Percentiles rank a stretch among this genome's conserved stretches.
Conservation (phyloP, 768 basidiomycete species). For the Ramaria rubella region DNA sequence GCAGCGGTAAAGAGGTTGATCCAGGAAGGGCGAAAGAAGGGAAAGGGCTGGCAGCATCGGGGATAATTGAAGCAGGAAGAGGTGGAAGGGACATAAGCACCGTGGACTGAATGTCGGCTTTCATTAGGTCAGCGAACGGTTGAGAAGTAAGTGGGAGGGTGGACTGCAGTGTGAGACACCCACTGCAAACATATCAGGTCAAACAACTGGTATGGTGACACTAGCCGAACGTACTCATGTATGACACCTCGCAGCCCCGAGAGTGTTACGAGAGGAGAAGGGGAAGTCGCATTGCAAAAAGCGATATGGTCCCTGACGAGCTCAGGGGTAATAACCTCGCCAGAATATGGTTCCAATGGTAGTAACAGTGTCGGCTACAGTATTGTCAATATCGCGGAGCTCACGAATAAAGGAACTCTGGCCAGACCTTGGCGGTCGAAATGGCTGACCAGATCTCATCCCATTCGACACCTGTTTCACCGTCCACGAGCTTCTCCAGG, state of each 20-base stretch:
- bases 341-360: constrained; percentile 53
- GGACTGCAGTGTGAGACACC: constrained; percentile 38
- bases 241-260: constrained; percentile 82
- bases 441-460: constrained; percentile 59
- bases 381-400: not conserved
- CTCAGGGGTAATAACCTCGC: constrained; percentile 58
- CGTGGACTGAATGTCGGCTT: constrained; percentile 29
- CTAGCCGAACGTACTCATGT: constrained; percentile 21
- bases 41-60: constrained; percentile 34
- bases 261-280: constrained; percentile 60
- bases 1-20: constrained; percentile 32
- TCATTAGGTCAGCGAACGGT: constrained; percentile 34
- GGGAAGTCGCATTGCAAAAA: constrained; percentile 49
- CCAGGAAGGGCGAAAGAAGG: constrained; percentile 43
- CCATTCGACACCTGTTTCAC: constrained; percentile 56
- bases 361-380: constrained; percentile 72
- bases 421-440: constrained; percentile 58
- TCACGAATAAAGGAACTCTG: not conserved
- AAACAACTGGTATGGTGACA: not conserved
- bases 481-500: constrained; percentile 56
- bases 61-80: constrained; percentile 32
- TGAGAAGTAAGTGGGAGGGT: constrained; percentile 36
- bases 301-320: constrained; percentile 81
- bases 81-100: constrained; percentile 46
- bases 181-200: constrained; percentile 20